These are phyloP conservation scores for Paspalum vaginatum DNA, from an alignment of 176 grass and related monocot genomes.

Conservation along the genomic window DNA sequence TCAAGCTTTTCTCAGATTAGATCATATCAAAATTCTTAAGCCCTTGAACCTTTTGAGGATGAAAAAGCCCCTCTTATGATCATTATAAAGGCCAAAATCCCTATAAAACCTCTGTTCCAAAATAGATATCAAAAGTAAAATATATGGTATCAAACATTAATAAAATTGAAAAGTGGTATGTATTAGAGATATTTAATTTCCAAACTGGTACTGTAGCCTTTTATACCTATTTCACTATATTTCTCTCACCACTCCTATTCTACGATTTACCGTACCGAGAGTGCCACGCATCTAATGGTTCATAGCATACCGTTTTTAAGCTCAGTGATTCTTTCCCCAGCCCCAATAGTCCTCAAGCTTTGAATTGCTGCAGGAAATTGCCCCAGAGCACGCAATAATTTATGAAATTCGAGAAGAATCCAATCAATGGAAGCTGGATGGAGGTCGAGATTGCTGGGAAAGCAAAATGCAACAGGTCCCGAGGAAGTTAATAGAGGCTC, in stretches of 20 bases:
- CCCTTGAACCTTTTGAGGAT: background rate
- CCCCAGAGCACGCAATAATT: background rate
- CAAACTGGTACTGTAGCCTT: background rate
- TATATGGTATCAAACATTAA: background rate
- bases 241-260: background rate
- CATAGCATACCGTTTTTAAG: background rate
- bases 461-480: background rate
- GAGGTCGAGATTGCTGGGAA: background rate
- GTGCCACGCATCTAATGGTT: background rate
- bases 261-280: background rate
- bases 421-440: background rate
- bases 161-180: background rate
- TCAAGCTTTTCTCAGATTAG: background rate
- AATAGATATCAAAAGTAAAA: background rate
- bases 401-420: background rate
- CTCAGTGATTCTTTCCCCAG: background rate
- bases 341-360: background rate
- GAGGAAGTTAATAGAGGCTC: slow-evolving; percentile 15
- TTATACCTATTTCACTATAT: background rate
- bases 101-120: background rate
- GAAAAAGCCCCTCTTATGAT: background rate
- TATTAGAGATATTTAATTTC: background rate
- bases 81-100: slow-evolving; percentile 11
- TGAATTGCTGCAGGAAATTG: background rate
- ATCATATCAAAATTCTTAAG: background rate